Conservation (phyloP, 2,329 filamentous ascomycete species). For the Tympanopsis confertula region DNA sequence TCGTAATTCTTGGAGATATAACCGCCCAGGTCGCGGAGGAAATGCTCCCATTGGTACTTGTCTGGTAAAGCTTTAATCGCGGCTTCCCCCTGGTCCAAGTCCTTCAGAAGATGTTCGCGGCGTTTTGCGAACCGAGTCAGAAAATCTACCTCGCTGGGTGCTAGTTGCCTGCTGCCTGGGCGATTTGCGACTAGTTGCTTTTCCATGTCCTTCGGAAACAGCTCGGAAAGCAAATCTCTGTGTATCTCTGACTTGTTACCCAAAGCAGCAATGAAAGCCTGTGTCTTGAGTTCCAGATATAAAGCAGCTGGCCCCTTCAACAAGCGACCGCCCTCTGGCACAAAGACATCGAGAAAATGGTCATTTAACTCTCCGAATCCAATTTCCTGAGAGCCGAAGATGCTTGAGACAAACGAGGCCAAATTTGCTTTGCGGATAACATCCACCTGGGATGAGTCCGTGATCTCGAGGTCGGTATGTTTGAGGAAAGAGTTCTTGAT, state of each 20-base stretch:
- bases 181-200: slow-evolving; percentile 30
- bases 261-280: slow-evolving; percentile 48
- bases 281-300: slow-evolving; percentile 50
- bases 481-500: slow-evolving; percentile 39
- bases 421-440: slow-evolving; percentile 49
- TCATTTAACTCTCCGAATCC: slow-evolving; percentile 48
- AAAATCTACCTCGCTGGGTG: slow-evolving; percentile 47
- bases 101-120: slow-evolving; percentile 36
- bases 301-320: slow-evolving; percentile 45
- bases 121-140: slow-evolving; percentile 38
- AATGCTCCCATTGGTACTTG: slow-evolving; percentile 49
- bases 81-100: slow-evolving; percentile 27
- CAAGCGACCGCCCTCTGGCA: slow-evolving; percentile 41
- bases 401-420: slow-evolving; percentile 46
- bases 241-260: slow-evolving; percentile 38
- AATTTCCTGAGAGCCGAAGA: slow-evolving; percentile 49
- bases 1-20: slow-evolving; percentile 47
- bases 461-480: slow-evolving; percentile 29
- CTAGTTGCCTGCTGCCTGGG: slow-evolving; percentile 20
- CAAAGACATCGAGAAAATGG: slow-evolving; percentile 47
- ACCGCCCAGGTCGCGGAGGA: slow-evolving; percentile 42
- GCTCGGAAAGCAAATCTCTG: slow-evolving; percentile 37
- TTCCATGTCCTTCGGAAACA: slow-evolving; percentile 45
- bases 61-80: slow-evolving; percentile 29
- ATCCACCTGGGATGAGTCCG: slow-evolving; percentile 35